Base-by-base conservation (phyloP, 768 basidiomycete species). In the Megacollybia marginata region DNA sequence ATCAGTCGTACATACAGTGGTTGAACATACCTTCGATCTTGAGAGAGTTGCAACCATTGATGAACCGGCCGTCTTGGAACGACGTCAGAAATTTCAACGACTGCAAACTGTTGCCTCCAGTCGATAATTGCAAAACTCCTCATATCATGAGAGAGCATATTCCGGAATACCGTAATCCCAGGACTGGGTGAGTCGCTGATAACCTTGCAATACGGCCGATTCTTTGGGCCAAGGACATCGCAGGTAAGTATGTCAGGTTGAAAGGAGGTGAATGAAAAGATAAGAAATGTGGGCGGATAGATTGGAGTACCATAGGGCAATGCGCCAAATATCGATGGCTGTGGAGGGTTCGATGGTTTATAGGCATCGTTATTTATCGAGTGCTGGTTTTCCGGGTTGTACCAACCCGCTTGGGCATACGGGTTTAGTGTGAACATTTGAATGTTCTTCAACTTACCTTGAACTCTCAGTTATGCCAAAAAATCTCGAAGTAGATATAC, bases 261-360 rank as follows among this genome's bases (percentile, higher is more conserved):
- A 54, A 68, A 58, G 32, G 65, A 56, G 35, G 63, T 63, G 63
- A 74, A 73, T 12, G 61, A 59, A 56, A 70, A 62, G 10, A 65
- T 65, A 54, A 69, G 54, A 3, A 63, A 16, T 10, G 59, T 52
- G n/a, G 51, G 46, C 28, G 28, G 40, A 12, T 51, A 19, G 7
- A 55, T 35, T 10, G 44, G 23, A 5, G 56, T 16, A 0, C 66
- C 58, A 53, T 67, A 71, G 47, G 73, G 72, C 47, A 74, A 68
- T 0, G 72, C 72, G 10, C 72, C 72, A 59, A 70, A 71, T 48
- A 73, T 56, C 42, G 72, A 74, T 53, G 73, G 69, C n/a, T n/a
- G n/a, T n/a, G n/a, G n/a, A n/a, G n/a, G n/a, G n/a, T n/a, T n/a
- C n/a, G n/a, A n/a, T n/a, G n/a, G n/a, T n/a, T n/a, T n/a, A n/a